Evolutionary conservation across 129 eudicot species (phyloP), one percentile per base, ranked within the genome.

Genomic region (Lonicera japonica): DNA sequence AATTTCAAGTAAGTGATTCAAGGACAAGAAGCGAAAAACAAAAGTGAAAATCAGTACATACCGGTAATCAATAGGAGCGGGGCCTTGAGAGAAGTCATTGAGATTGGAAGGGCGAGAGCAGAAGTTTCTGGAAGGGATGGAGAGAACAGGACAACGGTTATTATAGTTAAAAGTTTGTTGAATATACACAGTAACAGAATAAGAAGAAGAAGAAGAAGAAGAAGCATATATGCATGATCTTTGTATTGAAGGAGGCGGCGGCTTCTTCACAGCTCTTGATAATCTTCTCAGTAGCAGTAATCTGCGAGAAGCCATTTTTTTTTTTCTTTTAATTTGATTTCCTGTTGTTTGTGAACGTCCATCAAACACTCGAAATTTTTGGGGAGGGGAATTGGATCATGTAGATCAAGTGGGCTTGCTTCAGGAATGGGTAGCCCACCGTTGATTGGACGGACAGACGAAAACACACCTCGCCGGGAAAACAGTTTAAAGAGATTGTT

Each of bases 21-120:
- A 51, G 8, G 21, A 54, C 7, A 54, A 11, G 19, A 19, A 18
- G 5, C 8, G 16, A 10, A 20, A 54, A 29, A 29, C 36, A 29
- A 29, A 1, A 29, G 2, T 29, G 2, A 29, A 29, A 6, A 29
- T 29, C 36, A 29, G 4, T 22, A 10, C 61, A 25, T 52, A 83
- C 90, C 87, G 62, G 86, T 83, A 80, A 75, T 83, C 90, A 56
- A 83, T 60, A 39, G 90, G 41, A 55, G 82, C 75, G 11, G 90
- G 90, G 17, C 80, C 85, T 67, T 76, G 77, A 69, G 81, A 63
- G n/a, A 48, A 34, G 34, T 60, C 73, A 18, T 74, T 68, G 7
- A 65, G 38, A 71, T 43, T 52, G 11, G 86, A 79, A 25, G 73
- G 43, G 57, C 64, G 70, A 11, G 78, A 77, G 70, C 68, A 74